Percentiles rank a stretch among this genome's conserved stretches.
phyloP scores from a whole-genome alignment of 2,329 filamentous ascomycete genomes.

The Westerdykella sp. region DNA sequence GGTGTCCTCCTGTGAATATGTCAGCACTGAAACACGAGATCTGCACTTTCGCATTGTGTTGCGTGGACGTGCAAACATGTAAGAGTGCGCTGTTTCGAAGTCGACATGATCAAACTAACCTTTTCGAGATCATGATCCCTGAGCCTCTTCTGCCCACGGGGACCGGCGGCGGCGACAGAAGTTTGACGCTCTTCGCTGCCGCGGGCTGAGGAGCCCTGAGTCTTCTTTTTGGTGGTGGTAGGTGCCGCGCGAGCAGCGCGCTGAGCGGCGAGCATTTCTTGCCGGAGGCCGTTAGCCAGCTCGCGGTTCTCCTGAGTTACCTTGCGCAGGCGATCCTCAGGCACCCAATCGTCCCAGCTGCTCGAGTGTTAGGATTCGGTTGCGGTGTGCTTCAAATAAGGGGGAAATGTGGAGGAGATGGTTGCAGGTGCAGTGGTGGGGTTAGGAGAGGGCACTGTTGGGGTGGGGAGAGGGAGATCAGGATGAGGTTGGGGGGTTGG shows the following conservation, averaged over 20 bases:
- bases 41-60: background rate
- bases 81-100: background rate
- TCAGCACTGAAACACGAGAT: slow-evolving; percentile 5
- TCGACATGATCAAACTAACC: slow-evolving; percentile 42
- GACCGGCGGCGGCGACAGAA: slow-evolving; percentile 48
- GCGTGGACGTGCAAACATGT: background rate
- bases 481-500: background rate
- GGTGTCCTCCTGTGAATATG: slow-evolving; percentile 65
- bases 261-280: slow-evolving; percentile 59
- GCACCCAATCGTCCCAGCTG: slow-evolving; percentile 97
- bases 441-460: background rate
- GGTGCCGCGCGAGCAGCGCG: slow-evolving; percentile 39
- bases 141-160: slow-evolving; percentile 65
- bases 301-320: slow-evolving; percentile 93
- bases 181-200: slow-evolving; percentile 73
- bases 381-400: background rate
- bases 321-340: slow-evolving; percentile 87
- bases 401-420: background rate
- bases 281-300: slow-evolving; percentile 66
- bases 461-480: background rate
- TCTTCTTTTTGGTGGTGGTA: slow-evolving; percentile 51
- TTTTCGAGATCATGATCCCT: slow-evolving; percentile 79
- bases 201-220: slow-evolving; percentile 57
- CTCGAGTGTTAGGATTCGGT: background rate
- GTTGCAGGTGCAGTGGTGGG: background rate